Conservation (phyloP, 169 alveolate species). For the Plasmodium fragile region DNA sequence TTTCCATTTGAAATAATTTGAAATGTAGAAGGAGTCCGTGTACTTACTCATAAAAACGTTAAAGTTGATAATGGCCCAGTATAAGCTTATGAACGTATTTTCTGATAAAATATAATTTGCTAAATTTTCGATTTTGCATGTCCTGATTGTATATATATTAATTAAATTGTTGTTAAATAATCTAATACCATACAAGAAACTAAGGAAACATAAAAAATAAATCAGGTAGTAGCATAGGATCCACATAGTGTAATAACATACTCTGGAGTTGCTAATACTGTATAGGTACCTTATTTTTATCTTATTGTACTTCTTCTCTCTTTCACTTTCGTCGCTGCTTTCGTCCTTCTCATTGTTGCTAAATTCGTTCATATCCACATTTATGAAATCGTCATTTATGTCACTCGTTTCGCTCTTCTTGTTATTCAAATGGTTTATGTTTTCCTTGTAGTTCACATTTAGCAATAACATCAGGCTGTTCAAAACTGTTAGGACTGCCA, state of each 20-base stretch:
- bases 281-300: constrained; percentile 49
- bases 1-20: constrained; percentile 44
- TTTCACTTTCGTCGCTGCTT: constrained; percentile 70
- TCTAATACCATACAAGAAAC: constrained; percentile 75
- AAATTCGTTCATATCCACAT: constrained; percentile 66
- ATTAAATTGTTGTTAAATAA: constrained; percentile 62
- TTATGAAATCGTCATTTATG: constrained; percentile 73
- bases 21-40: constrained; percentile 51
- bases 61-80: constrained; percentile 66
- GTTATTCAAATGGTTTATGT: constrained; percentile 42
- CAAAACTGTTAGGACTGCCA: constrained; percentile 29
- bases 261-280: constrained; percentile 41
- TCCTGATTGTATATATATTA: constrained; percentile 67
- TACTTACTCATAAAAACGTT: constrained; percentile 72
- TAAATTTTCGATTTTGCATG: constrained; percentile 63
- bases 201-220: constrained; percentile 60
- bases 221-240: constrained; percentile 58
- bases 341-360: constrained; percentile 73
- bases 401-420: constrained; percentile 65
- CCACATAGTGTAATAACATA: constrained; percentile 73
- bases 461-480: constrained; percentile 34
- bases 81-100: constrained; percentile 56
- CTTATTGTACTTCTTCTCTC: constrained; percentile 45
- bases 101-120: constrained; percentile 69
- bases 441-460: constrained; percentile 64